Evolutionary conservation across 2,329 filamentous ascomycete genomes (phyloP), one percentile per base, ranked within the genome.

Genomic region (Chrysoporthe puriensis): DNA sequence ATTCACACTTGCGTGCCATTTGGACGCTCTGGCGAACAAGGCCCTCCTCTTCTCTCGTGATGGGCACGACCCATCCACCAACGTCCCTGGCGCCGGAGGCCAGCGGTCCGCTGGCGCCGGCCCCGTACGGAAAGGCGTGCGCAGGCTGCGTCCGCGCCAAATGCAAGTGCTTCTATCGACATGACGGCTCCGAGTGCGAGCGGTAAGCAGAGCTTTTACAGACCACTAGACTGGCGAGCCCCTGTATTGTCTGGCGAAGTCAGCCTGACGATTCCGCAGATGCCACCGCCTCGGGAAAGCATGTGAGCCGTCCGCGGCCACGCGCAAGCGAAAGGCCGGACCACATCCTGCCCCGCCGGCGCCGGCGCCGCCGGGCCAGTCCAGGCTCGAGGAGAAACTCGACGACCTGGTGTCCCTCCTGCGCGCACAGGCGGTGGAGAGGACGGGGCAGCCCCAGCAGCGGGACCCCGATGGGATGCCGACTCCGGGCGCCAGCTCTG

Each of bases 111-210:
- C 40, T 63, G 21, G 50, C 48, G 40, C 68, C 70, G 3, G 73
- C 72, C 11, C 69, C 73, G 40, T 74, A 74, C 57, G 73, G 73
- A 21, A 68, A 69, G 50, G 72, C 73, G 11, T 74, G 73, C 26
- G 67, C 50, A 9, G 72, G 69, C 3, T 74, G 73, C 57, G 69
- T 69, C 34, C 71, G 72, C 32, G 73, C 72, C n/a, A 73, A 74
- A 64, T 73, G 69, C 70, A 74, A 74, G 63, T 74, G 73, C 50
- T 74, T 73, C 61, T 72, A 71, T 43, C 67, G 70, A 18, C 57
- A 66, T 57, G 70, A 68, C 11, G 72, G 70, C 0, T 59, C 68
- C 7, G 59, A 62, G 0, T 74, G 73, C 61, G 73, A 74, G 60
- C 66, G 70, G 69, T 69, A 65, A 62, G 66, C 5, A 8, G 26